Evolutionary conservation across 2,329 filamentous ascomycete species (phyloP), one percentile per base, ranked within the genome.

Genomic region (Zopfia rhizophila): DNA sequence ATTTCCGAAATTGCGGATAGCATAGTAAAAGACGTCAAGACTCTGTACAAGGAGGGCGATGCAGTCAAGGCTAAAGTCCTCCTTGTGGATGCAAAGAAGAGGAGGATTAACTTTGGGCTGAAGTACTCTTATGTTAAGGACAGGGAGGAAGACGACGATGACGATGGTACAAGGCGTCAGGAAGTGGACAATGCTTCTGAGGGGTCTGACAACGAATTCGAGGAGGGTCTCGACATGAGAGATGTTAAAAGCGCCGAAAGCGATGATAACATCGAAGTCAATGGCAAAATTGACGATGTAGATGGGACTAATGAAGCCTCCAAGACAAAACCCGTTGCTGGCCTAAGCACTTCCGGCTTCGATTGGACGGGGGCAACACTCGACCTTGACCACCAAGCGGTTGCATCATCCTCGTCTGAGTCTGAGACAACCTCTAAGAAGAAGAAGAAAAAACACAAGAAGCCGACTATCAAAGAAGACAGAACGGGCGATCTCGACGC

Each of bases 31-130:
- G 90, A 97, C 75, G 89, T 92, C n/a, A 86, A 84, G 53, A 93
- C 91, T 64, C 79, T 99, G 28, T 97, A 96, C 72, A 88, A 86
- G 51, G 90, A 91, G 63, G 94, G 92, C 10, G 94, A 99, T 72
- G 77, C 80, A n/a, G 94, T 99, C 53, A 97, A 97, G 77, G 93
- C 93, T 11, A 89, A 90, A 68, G 81, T 99, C 12, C 72, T 97
- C 38, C 89, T 87, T 61, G 78, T 99, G 36, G 87, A 97, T 58
- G 63, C 76, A 4, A 80, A 87, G 56, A 88, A 89, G 70, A 87
- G 86, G 68, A 87, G 88, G 60, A 87, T 99, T 60, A 96, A 84
- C 60, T 91, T 99, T 61, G 91, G 92, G 1, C 77, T 99, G 49
- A 99, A 97, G 75, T 91, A 94, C 25, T 95, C 91, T 7, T 91